Base-by-base conservation (phyloP, 768 basidiomycete genomes). In the Boletus fagicola region DNA sequence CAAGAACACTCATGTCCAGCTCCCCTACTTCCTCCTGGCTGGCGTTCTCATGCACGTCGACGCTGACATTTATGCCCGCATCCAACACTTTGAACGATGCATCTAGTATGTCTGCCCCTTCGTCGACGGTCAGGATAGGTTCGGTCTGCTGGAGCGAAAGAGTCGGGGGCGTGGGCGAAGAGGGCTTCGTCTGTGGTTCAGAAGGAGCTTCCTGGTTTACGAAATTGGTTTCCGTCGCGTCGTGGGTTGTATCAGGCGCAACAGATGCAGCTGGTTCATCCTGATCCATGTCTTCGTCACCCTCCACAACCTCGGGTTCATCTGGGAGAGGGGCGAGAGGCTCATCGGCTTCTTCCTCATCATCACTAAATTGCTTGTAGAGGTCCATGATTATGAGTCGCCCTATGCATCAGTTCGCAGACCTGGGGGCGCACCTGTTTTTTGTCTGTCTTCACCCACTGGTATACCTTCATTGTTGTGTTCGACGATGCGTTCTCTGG, bases 381-480 rank as follows among this genome's bases (percentile, higher is more conserved):
- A 52, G 44, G 47, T 46, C 50, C 46, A 50, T 57, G 46, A 31
- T 47, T 42, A 55, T 46, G 30, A 55, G 55, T 38, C 15, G 38
- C 51, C 36, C 31, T 28, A 28, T 38, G 31, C 22, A 43, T 45
- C 49, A 39, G 24, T 40, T 52, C 11, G 26, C 47, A 43, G 47
- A 51, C n/a, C 20, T 40, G 16, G 20, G 2, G 24, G 60, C 82
- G 52, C 64, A 88, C 91, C 78, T 90, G 91, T 47, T 77, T 77
- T 71, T 85, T 88, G 56, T 92, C 88, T 15, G 89, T 89, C 68
- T 86, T 88, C 12, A 87, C 82, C 91, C 91, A 93, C 68, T 85
- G 87, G 65, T 79, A 82, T 24, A 91, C 78, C 65, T 84, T 87
- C 48, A 92, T 72, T 22, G 76, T 79, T 22, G 89, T 81, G 28